Base-by-base conservation (phyloP, 352 stramenopile species). In the Phytophthora idaei region DNA sequence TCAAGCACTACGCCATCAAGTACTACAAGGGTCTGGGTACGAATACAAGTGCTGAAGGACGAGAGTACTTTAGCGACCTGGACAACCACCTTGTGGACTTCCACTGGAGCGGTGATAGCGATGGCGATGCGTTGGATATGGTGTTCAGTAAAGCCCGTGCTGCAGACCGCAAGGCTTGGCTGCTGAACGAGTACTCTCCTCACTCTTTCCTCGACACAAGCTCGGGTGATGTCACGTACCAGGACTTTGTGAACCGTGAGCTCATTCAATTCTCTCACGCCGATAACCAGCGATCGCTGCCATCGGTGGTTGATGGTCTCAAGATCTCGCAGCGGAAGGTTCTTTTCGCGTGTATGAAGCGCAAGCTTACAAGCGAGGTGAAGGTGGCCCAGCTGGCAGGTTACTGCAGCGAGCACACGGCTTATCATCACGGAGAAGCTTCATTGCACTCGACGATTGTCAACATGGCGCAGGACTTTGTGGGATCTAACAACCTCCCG, bases 11-110 rank as follows among this genome's bases (percentile, higher is more conserved):
- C 85, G 92, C 75, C 9, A 98, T 99, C 73, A 99, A 99, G 79
- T 99, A 99, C 80, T 99, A 99, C 84, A 99, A 99, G 70, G 98
- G 98, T 80, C 86, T 99, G 8, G 98, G 98, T 61, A 99, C 98
- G 4, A 99, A 91, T 57, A 99, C 98, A 9, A 98, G 98, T 55
- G 72, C 73, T 21, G 94, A 98, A 73, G 98, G 97, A 15, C 98
- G 98, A 45, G 97, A 99, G 70, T 99, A 99, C 76, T 99, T 99
- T 71, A 88, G 86, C 7, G 92, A 99, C 53, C 67, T 99, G 31
- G 81, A 92, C 37, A 90, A 90, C 21, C 98, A 99, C 69, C 85
- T 98, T 53, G 90, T 99, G 27, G 75, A 89, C 39, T 98, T 98
- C 59, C 56, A 70, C 25, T 95, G 85, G 86, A 77, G 67, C 6